Conservation (phyloP, 352 stramenopile species). For the Phytophthora vignae region DNA sequence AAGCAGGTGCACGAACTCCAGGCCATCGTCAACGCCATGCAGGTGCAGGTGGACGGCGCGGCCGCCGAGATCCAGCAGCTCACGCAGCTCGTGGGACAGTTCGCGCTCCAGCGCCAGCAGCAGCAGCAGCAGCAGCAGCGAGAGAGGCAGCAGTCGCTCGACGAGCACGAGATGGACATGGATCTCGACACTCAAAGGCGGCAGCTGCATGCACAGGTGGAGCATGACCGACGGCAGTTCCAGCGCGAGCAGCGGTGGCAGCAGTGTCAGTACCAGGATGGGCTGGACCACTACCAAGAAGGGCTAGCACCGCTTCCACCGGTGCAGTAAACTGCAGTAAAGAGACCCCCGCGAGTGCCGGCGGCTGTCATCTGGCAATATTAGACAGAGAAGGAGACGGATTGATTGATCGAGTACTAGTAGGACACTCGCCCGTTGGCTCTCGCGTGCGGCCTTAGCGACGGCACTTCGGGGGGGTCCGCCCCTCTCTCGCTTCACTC, state of each 20-base stretch:
- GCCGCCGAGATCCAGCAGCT: constrained; percentile 40
- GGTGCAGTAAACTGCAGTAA: no score
- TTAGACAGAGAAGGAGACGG: no score
- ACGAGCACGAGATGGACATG: constrained; percentile 34
- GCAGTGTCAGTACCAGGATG: not conserved
- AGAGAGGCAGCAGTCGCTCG: constrained; percentile 6
- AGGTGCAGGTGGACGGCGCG: constrained; percentile 36
- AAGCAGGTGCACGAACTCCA: constrained; percentile 45
- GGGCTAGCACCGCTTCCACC: no score
- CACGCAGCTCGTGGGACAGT: constrained; percentile 36
- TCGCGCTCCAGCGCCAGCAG: constrained; percentile 26
- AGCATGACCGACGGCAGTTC: constrained; percentile 26
- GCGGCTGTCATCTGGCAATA: no score
- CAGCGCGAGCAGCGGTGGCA: constrained; percentile 20
- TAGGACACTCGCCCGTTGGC: no score
- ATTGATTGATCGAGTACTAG: no score
- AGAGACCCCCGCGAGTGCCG: no score
- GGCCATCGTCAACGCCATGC: constrained; percentile 38
- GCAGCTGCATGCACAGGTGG: constrained; percentile 24
- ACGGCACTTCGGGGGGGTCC: no score
- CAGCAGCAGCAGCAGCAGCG: constrained; percentile 4
- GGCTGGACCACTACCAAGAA: not conserved
- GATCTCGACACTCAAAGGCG: constrained; percentile 23
- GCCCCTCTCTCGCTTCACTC: no score
- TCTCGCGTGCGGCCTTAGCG: no score